phyloP scores from a whole-genome alignment of 176 grass and related monocot genomes.

The Coix lacrymajobi region DNA sequence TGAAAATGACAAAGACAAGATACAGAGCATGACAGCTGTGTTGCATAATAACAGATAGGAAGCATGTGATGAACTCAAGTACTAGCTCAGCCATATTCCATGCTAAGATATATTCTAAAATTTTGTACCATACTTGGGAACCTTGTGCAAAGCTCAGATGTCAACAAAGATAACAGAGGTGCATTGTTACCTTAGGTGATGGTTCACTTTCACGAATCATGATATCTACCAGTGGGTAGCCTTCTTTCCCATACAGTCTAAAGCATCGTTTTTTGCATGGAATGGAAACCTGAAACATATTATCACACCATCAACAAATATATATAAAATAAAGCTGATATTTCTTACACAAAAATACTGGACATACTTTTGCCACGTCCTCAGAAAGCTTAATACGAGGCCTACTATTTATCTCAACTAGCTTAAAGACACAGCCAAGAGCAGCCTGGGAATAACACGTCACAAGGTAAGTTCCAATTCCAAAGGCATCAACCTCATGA shows the following conservation, averaged over 20 bases:
- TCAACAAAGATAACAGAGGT: conserved; percentile 1
- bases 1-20: background rate
- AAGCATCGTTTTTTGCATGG: conserved; percentile 94
- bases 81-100: background rate
- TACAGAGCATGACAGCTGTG: background rate
- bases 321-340: background rate
- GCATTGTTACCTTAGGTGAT: conserved; percentile 59
- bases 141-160: conserved; percentile 3
- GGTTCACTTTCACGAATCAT: conserved; percentile 88
- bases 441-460: conserved; percentile 95
- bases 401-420: conserved; percentile 94
- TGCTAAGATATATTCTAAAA: background rate
- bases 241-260: conserved; percentile 94
- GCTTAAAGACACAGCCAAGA: conserved; percentile 99
- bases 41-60: background rate
- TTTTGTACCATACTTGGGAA: conserved; percentile 5
- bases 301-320: background rate
- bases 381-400: conserved; percentile 98
- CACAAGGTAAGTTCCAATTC: conserved; percentile 96
- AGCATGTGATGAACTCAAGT: background rate
- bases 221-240: conserved; percentile 87
- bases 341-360: background rate
- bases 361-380: conserved; percentile 87
- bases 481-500: conserved; percentile 97
- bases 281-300: conserved; percentile 77